phyloP scores from a whole-genome alignment of 768 basidiomycete genomes.

The Austroboletus eburneus region DNA sequence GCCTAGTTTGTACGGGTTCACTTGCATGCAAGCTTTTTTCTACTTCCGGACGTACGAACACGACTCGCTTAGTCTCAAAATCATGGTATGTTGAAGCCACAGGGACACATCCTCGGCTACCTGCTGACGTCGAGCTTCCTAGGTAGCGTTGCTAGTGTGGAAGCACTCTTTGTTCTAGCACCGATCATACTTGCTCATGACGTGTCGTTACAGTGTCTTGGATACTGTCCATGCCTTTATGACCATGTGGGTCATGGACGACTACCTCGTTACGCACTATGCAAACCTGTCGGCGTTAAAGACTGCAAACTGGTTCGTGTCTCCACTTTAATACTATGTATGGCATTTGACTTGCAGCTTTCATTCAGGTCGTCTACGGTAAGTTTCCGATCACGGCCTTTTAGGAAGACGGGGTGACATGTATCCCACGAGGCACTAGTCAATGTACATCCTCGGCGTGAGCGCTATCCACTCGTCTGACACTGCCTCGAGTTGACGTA shows the following conservation, averaged over 20 bases:
- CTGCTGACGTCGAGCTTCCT: no score
- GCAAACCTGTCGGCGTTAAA: slow-evolving; percentile 6
- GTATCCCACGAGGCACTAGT: slow-evolving; percentile 3
- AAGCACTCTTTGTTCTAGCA: neutral
- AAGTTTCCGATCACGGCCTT: slow-evolving; percentile 1
- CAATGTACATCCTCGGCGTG: slow-evolving; percentile 22
- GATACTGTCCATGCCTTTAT: slow-evolving; percentile 21
- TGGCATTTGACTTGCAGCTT: neutral
- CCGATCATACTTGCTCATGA: neutral
- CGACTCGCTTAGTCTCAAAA: slow-evolving; percentile 17
- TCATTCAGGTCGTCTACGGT: slow-evolving; percentile 16
- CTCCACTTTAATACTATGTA: neutral
- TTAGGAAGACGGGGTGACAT: neutral
- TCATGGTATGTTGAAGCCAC: slow-evolving; percentile 15
- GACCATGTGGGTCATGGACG: slow-evolving; percentile 22
- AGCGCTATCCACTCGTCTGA: neutral
- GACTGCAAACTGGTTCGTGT: slow-evolving; percentile 21
- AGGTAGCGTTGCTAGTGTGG: slow-evolving; percentile 24
- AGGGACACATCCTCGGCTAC: neutral
- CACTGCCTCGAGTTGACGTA: slow-evolving; percentile 3
- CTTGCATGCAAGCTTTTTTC: slow-evolving; percentile 26
- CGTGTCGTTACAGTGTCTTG: slow-evolving; percentile 9
- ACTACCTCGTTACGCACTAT: slow-evolving; percentile 20
- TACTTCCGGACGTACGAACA: slow-evolving; percentile 24
- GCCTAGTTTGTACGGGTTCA: slow-evolving; percentile 26